A percentile compares a stretch with the other conserved stretches of the same genome.
Evolutionary conservation across 2,329 filamentous ascomycete genomes (phyloP).

Genomic region (Colletotrichum shisoi): DNA sequence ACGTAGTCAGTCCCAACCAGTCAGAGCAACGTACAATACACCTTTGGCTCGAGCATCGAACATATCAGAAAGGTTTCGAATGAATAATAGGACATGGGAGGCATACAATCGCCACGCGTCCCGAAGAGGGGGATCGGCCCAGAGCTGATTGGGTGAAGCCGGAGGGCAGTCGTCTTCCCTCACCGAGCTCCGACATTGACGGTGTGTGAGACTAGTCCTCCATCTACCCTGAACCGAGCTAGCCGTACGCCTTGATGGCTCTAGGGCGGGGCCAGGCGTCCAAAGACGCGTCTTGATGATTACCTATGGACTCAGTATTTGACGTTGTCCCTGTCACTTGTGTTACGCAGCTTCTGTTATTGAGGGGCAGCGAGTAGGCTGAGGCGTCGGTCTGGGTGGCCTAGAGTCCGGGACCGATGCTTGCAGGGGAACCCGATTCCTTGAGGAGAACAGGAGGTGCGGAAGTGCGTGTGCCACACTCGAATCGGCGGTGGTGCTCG

Average conservation of each 20-base stretch:
- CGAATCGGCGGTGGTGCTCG: slow-evolving; percentile 17
- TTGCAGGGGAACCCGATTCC: slow-evolving; percentile 17
- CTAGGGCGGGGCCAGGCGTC: slow-evolving; percentile 7
- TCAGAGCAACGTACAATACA: slow-evolving; percentile 31
- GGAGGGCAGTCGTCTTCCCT: slow-evolving; percentile 16
- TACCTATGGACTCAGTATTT: slow-evolving; percentile 5
- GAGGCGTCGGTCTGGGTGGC: slow-evolving; percentile 12
- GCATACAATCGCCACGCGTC: slow-evolving; percentile 39
- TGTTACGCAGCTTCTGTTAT: slow-evolving; percentile 22
- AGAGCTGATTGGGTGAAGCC: slow-evolving; percentile 32
- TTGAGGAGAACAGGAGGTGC: background rate
- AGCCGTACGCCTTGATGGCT: slow-evolving; percentile 9
- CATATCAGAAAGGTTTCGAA: slow-evolving; percentile 37
- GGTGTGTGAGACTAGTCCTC: slow-evolving; percentile 5
- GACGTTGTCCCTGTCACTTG: slow-evolving; percentile 11
- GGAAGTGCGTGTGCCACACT: slow-evolving; percentile 25
- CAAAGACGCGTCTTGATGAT: slow-evolving; percentile 19
- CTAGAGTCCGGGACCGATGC: slow-evolving; percentile 25
- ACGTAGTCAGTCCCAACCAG: slow-evolving; percentile 32
- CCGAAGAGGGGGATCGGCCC: slow-evolving; percentile 23
- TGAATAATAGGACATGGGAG: slow-evolving; percentile 27
- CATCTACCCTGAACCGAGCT: slow-evolving; percentile 18
- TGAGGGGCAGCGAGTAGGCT: slow-evolving; percentile 1
- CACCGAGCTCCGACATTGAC: slow-evolving; percentile 28
- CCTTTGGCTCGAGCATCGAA: slow-evolving; percentile 30